These are phyloP conservation scores for Termitomyces sp. DNA, from an alignment of 768 basidiomycete genomes.

Conservation along the genomic window DNA sequence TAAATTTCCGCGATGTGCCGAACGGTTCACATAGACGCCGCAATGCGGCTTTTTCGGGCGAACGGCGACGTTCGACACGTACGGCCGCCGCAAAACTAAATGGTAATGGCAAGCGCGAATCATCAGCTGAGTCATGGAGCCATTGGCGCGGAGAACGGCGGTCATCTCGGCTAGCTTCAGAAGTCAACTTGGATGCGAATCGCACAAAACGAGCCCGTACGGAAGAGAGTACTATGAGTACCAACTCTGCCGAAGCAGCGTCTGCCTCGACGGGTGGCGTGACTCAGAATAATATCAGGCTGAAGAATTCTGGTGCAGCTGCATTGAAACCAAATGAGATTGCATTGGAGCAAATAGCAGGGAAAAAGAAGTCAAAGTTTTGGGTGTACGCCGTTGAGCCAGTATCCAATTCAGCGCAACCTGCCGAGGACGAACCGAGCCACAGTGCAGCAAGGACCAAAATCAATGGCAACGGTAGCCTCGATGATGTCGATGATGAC, in stretches of 20 bases:
- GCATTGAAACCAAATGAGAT: slow-evolving; percentile 70
- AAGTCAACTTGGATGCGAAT: slow-evolving; percentile 48
- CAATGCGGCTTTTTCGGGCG: slow-evolving; percentile 27
- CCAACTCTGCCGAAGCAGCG: slow-evolving; percentile 45
- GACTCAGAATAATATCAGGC: slow-evolving; percentile 36
- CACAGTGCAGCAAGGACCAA: slow-evolving; percentile 12
- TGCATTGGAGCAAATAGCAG: slow-evolving; percentile 72
- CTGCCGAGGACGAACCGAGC: slow-evolving; percentile 16
- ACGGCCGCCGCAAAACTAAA: slow-evolving; percentile 42
- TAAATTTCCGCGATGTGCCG: slow-evolving; percentile 42
- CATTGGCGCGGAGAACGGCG: slow-evolving; percentile 78
- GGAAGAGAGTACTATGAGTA: slow-evolving; percentile 66
- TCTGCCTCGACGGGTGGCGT: slow-evolving; percentile 28
- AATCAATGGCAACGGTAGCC: slow-evolving; percentile 9
- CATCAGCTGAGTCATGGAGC: slow-evolving; percentile 49
- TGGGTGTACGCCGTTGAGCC: slow-evolving; percentile 90
- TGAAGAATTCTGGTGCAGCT: slow-evolving; percentile 60
- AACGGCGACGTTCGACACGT: slow-evolving; percentile 55
- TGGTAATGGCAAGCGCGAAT: slow-evolving; percentile 53
- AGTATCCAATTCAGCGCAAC: slow-evolving; percentile 33
- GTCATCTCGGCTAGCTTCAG: slow-evolving; percentile 64
- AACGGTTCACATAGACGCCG: slow-evolving; percentile 40
- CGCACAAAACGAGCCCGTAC: slow-evolving; percentile 74
- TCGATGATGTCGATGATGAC: slow-evolving; percentile 17
- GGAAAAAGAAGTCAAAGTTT: slow-evolving; percentile 84